Base-by-base conservation (phyloP, 1,284 basidiomycete genomes). In the Leccinum angustisporum region DNA sequence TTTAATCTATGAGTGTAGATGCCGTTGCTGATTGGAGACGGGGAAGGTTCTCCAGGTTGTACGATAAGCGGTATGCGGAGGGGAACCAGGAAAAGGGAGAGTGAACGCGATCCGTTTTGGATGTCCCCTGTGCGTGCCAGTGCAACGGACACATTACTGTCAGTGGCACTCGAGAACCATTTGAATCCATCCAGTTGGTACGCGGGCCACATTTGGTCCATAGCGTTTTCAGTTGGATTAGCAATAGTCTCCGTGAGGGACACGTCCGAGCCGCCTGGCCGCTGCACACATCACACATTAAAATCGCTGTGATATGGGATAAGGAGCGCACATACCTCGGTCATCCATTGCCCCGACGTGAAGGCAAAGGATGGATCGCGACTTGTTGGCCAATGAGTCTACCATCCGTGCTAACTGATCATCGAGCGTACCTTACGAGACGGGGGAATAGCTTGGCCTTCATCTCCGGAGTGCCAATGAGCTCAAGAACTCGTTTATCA, bases 341-440 rank as follows among this genome's bases (percentile, higher is more conserved):
- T 92, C 90, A 91, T 92, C 90, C 90, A 93, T 76, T 93, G 91
- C 0, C 91, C 92, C 9, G 90, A 84, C 0, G 87, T 90, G 69
- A 86, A 93, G 0, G 88, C 87, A 30, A 75, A 64, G 0, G 76
- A 68, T 1, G 89, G 84, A 71, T 92, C 83, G 5, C 85, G 86
- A 66, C 88, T 46, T 89, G 62, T 46, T n/a, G 38, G 59, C 21
- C 50, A 21, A 40, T 66, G n/a, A 59, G 34, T 30, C 6, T 14
- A 16, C 16, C 5, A 11, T 16, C 34, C 21, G 7, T 38, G 7
- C n/a, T 25, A 14, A n/a, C 51, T 25, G 30, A 52, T 59, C 36
- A 14, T 30, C 18, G 6, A 6, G n/a, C 53, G 21, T 65, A 86
- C 88, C 87, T 89, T 53, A 80, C 81, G 13, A 91, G 78, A 33